These are phyloP conservation scores for Leccinum arenicola DNA, from an alignment of 768 basidiomycete species.

Conservation along the genomic window DNA sequence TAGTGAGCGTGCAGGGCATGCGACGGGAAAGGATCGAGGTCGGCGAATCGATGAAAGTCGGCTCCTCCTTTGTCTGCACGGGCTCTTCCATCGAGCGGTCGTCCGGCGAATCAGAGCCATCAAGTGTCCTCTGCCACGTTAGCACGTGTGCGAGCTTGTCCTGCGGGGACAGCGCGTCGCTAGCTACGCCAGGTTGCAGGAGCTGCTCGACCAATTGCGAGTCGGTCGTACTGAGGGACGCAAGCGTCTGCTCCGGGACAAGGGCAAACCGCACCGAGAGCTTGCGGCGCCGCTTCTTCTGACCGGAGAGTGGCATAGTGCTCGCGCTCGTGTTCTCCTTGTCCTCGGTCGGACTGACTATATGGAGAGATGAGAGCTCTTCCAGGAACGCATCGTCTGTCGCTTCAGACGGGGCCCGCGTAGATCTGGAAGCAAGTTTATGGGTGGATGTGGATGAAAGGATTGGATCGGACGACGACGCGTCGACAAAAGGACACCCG, in stretches of 20 bases:
- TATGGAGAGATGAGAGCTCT: slow-evolving; percentile 47
- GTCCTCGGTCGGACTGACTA: slow-evolving; percentile 30
- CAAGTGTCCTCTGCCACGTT: slow-evolving; percentile 33
- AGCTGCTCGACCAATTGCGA: slow-evolving; percentile 46
- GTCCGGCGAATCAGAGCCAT: slow-evolving; percentile 31
- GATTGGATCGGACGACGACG: slow-evolving; percentile 12
- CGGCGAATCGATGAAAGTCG: not conserved
- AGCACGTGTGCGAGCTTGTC: slow-evolving; percentile 30
- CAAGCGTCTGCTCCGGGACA: slow-evolving; percentile 41
- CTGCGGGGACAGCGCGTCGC: slow-evolving; percentile 19
- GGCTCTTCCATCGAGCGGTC: slow-evolving; percentile 31
- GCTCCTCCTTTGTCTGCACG: slow-evolving; percentile 8
- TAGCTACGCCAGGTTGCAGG: slow-evolving; percentile 42
- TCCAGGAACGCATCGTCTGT: slow-evolving; percentile 33
- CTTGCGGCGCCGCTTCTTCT: slow-evolving; percentile 17
- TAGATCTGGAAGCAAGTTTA: not conserved
- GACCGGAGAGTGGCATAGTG: slow-evolving; percentile 1
- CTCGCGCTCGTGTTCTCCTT: not conserved
- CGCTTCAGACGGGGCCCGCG: not conserved
- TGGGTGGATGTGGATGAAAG: slow-evolving; percentile 5
- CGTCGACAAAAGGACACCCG: slow-evolving; percentile 50
- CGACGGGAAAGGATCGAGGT: slow-evolving; percentile 26
- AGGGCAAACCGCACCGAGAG: slow-evolving; percentile 32
- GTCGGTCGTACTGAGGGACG: slow-evolving; percentile 48
- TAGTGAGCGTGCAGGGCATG: slow-evolving; percentile 58